Evolutionary conservation across 2,329 filamentous ascomycete species (phyloP), one percentile per base, ranked within the genome.

Genomic region (Fusarium pilosicola): DNA sequence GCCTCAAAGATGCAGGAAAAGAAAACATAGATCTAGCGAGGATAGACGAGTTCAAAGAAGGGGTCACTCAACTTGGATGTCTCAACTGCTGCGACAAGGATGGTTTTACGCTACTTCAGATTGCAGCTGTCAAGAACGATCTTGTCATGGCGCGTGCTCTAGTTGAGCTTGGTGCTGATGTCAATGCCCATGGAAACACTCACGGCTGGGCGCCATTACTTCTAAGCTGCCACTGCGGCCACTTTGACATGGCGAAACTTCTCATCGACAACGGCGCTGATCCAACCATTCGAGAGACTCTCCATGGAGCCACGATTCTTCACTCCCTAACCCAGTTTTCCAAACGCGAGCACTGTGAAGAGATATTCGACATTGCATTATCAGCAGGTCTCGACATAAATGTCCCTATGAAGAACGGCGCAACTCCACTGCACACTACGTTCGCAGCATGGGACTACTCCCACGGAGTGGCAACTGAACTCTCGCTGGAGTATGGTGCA

Each of bases 381-480:
- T 46, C 49, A 9, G 51, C 49, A 0, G 60, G 44, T 2, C 22
- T 62, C 0, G 32, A 62, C 12, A 46, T 62, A 7, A 57, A 62
- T 36, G 32, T 28, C 22, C 4, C 0, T 0, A n/a, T 57, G 20
- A 56, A 57, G 9, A 39, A 39, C 1, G 60, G 60, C 3, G 44
- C 52, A 6, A 62, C 60, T 8, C 60, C 60, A 1, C 51, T 62
- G 5, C 39, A 56, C 14, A 45, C 60, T 1, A 62, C 60, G 7
- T 62, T 62, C 3, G 36, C 41, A 4, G 17, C 39, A 5, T 62
- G 49, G 49, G 60, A 62, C 6, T 62, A 56, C 18, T 62, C 60
- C 5, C 11, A 38, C 5, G 60, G 60, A 11, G 49, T 32, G 6
- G 49, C 49, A 26, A 36, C 42, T 8, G 28, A 26, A 2, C 51